These are phyloP conservation scores for Auricularia sp. DNA, from an alignment of 768 basidiomycete genomes.

Conservation along the genomic window DNA sequence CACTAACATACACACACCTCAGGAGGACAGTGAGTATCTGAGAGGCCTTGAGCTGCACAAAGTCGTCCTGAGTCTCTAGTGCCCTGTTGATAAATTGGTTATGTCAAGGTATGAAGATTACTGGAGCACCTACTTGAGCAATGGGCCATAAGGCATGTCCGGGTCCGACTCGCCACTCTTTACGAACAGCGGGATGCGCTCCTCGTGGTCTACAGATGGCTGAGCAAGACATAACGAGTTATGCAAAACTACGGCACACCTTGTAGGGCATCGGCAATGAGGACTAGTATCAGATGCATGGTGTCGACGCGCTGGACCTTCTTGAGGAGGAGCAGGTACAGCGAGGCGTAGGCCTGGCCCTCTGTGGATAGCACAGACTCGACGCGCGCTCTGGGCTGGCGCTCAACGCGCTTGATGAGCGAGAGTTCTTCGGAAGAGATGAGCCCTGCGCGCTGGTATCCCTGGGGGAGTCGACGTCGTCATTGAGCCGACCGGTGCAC, in stretches of 20 bases:
- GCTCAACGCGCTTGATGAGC: constrained; percentile 84
- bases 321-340: constrained; percentile 85
- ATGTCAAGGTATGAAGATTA: neutral
- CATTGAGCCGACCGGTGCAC: neutral
- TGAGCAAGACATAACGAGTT: neutral
- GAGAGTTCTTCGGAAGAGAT: constrained; percentile 80
- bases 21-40: constrained; percentile 84
- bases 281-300: constrained; percentile 75
- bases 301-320: constrained; percentile 78
- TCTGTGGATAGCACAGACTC: constrained; percentile 77
- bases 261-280: constrained; percentile 80
- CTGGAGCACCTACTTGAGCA: constrained; percentile 47
- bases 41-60: constrained; percentile 82
- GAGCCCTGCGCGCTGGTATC: constrained; percentile 88
- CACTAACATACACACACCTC: constrained; percentile 37
- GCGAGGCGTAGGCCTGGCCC: constrained; percentile 69
- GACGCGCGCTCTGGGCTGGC: constrained; percentile 60
- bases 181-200: constrained; percentile 70
- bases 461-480: constrained; percentile 37
- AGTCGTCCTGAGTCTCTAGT: constrained; percentile 83
- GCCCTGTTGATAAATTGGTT: constrained; percentile 36
- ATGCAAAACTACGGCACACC: constrained; percentile 35
- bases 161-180: constrained; percentile 53
- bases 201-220: constrained; percentile 61
- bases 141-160: constrained; percentile 69